These are phyloP conservation scores for Paracoccidioides brasiliensis DNA, from an alignment of 2,329 filamentous ascomycete genomes.

Conservation along the genomic window DNA sequence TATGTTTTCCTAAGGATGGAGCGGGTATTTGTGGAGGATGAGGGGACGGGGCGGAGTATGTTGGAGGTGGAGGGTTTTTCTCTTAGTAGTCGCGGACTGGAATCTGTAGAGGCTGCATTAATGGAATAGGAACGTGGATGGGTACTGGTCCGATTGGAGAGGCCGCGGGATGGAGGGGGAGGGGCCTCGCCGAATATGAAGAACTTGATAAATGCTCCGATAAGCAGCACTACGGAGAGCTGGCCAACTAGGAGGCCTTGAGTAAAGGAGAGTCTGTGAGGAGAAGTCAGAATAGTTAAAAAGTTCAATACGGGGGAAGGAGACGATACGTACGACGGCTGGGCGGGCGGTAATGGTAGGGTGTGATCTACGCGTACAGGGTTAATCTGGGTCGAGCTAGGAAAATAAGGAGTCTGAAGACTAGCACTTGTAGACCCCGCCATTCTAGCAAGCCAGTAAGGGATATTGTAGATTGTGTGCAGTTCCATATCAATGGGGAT, in stretches of 20 bases:
- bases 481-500: background rate
- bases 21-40: slow-evolving; percentile 69
- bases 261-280: slow-evolving; percentile 66
- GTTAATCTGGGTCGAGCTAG: background rate
- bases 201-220: slow-evolving; percentile 96
- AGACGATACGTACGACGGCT: slow-evolving; percentile 7
- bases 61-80: slow-evolving; percentile 46
- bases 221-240: slow-evolving; percentile 76
- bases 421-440: slow-evolving; percentile 10
- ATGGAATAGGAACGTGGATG: slow-evolving; percentile 63
- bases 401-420: background rate
- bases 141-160: slow-evolving; percentile 60
- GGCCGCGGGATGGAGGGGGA: slow-evolving; percentile 65
- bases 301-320: background rate
- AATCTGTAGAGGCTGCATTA: slow-evolving; percentile 25
- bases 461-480: background rate
- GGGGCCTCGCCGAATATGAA: slow-evolving; percentile 97
- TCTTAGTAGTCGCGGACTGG: slow-evolving; percentile 32
- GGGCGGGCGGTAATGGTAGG: slow-evolving; percentile 3
- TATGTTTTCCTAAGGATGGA: slow-evolving; percentile 88
- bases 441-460: slow-evolving; percentile 8
- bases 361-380: background rate
- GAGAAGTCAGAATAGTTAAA: background rate
- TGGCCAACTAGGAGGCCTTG: slow-evolving; percentile 90
- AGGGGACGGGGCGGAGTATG: slow-evolving; percentile 58